These are phyloP conservation scores for Athelia psychrophila DNA, from an alignment of 1,284 basidiomycete genomes.

Conservation along the genomic window DNA sequence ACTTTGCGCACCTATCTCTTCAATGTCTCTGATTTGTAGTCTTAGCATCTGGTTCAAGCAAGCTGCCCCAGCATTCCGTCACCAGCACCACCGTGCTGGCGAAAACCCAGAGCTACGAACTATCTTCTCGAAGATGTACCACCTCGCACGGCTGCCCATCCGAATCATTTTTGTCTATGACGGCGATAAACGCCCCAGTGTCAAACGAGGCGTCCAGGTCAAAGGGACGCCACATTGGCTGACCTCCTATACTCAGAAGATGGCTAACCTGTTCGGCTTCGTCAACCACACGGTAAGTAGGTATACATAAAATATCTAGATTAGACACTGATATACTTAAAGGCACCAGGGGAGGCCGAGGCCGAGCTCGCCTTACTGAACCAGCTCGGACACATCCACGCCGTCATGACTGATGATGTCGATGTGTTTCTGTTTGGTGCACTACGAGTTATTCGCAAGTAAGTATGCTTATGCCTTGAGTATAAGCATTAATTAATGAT, in stretches of 20 bases:
- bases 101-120: slow-evolving; percentile 38
- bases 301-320: background rate
- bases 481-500: background rate
- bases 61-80: slow-evolving; percentile 17
- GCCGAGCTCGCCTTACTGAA: slow-evolving; percentile 64
- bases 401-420: slow-evolving; percentile 62
- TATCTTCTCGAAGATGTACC: slow-evolving; percentile 38
- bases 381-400: slow-evolving; percentile 49
- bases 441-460: slow-evolving; percentile 32
- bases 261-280: slow-evolving; percentile 57
- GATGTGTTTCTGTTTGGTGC: slow-evolving; percentile 44
- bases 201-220: slow-evolving; percentile 52
- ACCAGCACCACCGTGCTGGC: slow-evolving; percentile 23
- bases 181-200: slow-evolving; percentile 52
- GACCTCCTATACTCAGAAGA: slow-evolving; percentile 36
- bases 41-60: slow-evolving; percentile 43
- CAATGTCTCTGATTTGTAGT: too few relatives aligned
- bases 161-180: slow-evolving; percentile 72
- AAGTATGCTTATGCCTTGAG: slow-evolving; percentile 4
- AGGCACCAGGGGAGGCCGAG: slow-evolving; percentile 67
- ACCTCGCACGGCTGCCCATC: slow-evolving; percentile 50
- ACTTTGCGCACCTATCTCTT: too few relatives aligned
- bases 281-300: slow-evolving; percentile 52
- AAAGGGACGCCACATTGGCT: slow-evolving; percentile 42
- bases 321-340: background rate